A percentile compares a stretch with the other conserved stretches of the same genome.
Evolutionary conservation across 73 alveolate genomes (phyloP).

Genomic region (Durusdinium trenchii): DNA sequence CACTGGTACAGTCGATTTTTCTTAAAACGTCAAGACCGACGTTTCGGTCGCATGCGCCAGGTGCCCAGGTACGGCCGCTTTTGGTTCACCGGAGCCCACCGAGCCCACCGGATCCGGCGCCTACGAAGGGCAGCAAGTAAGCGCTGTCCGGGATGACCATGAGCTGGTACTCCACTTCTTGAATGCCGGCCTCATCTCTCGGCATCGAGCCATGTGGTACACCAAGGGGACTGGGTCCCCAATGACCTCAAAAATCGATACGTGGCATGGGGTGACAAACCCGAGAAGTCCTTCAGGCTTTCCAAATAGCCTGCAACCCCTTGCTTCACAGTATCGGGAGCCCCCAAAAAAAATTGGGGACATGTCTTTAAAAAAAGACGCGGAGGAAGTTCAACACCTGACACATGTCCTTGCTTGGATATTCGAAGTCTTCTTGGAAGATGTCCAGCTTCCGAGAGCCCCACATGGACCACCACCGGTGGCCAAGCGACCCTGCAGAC

Average conservation of each 20-base stretch:
- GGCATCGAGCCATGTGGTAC: no score
- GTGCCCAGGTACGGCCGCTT: no score
- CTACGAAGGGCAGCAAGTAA: slow-evolving; percentile 65
- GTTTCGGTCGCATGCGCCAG: neutral
- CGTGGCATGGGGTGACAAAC: no score
- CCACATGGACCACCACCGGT: slow-evolving; percentile 37
- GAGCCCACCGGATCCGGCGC: no score
- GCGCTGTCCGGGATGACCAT: slow-evolving; percentile 84
- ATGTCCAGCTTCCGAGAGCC: neutral
- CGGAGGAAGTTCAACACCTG: neutral
- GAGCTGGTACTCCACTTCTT: slow-evolving; percentile 76
- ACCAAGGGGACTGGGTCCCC: no score
- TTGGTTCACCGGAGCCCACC: no score
- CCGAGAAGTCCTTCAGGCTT: no score
- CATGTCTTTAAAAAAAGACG: neutral
- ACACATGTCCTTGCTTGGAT: neutral
- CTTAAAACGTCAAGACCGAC: no score
- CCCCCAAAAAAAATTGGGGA: neutral
- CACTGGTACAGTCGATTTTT: no score
- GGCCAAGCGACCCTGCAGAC: slow-evolving; percentile 64
- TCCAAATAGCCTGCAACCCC: no score
- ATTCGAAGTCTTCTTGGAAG: neutral
- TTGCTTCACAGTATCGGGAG: no score
- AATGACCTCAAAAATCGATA: no score
- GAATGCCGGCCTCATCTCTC: slow-evolving; percentile 82